Base-by-base conservation (phyloP, 2,329 filamentous ascomycete species). In the Pseudogymnoascus sp. region DNA sequence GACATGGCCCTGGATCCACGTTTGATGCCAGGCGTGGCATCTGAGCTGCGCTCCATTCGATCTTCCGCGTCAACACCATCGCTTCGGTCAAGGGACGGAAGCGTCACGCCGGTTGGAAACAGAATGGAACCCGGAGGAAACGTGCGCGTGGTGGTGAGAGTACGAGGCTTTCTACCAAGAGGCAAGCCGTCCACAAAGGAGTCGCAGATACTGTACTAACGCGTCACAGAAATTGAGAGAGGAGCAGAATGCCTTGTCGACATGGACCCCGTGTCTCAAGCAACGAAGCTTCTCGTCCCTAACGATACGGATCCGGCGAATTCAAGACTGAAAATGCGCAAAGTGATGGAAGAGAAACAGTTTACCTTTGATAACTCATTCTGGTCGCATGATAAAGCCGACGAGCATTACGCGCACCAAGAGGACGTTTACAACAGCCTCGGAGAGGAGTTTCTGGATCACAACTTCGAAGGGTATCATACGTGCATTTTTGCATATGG, bases 401-500 rank as follows among this genome's bases (percentile, higher is more conserved):
- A 96, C 71, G 78, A 84, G 33, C 90, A 97, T 76, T 99, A 97
- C 72, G 92, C 94, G 3, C 83, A 88, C 64, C 94, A 99, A 73
- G 90, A 92, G 69, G 90, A 97, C 70, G 88, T 99, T 61, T 97
- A 99, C 79, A 90, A 94, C 71, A 89, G 88, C 63, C 82, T 99
- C 24, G 94, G 94, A 61, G 92, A 97, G 74, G 94, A 97, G 71
- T 97, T 99, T 68, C 82, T 99, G 65, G 94, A 99, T 74, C 94
- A 99, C 81, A 99, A 99, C 77, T 99, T 99, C 70, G 92, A 97
- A 72, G 94, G 94, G 66, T 99, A 99, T 77, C 93, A 99, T 76
- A 99, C 94, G 0, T 99, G 94, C 74, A 99, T 99, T 68, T 97
- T 99, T 72, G 94, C 94, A 64, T 97, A 99, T 71, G 94, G 94